Conservation (phyloP, 352 stramenopile genomes). For the Phytopythium aichiense region DNA sequence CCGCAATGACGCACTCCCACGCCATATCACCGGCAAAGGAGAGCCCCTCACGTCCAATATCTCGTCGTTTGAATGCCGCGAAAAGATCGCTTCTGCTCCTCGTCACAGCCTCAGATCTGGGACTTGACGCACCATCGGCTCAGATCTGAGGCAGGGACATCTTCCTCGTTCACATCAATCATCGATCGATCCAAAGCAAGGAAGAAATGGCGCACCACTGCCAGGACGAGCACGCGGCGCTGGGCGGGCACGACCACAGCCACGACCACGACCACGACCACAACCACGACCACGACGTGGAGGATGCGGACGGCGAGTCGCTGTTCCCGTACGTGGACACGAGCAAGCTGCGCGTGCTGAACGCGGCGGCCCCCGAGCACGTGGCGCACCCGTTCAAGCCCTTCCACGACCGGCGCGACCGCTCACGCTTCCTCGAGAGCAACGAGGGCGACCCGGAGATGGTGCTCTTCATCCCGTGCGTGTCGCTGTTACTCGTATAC, state of each 20-base stretch:
- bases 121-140: background rate
- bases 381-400: slow-evolving; percentile 79
- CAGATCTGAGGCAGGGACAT: background rate
- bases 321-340: slow-evolving; percentile 85
- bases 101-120: slow-evolving; percentile 4
- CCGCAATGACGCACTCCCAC: slow-evolving; percentile 15
- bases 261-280: slow-evolving; percentile 62
- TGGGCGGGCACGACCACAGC: slow-evolving; percentile 36
- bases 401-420: slow-evolving; percentile 67
- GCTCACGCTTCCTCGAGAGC: slow-evolving; percentile 58
- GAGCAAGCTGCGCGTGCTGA: slow-evolving; percentile 81
- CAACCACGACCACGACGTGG: slow-evolving; percentile 57
- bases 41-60: background rate
- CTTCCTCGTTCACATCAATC: background rate
- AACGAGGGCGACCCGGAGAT: slow-evolving; percentile 84
- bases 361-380: slow-evolving; percentile 56
- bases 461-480: slow-evolving; percentile 75
- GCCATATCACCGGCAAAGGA: slow-evolving; percentile 12
- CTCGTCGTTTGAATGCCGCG: background rate
- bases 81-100: slow-evolving; percentile 2
- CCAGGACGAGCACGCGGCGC: slow-evolving; percentile 51
- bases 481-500: background rate
- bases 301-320: slow-evolving; percentile 72
- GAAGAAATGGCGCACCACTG: slow-evolving; percentile 40
- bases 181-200: background rate